Conservation (phyloP, 371 early-diverging fungal species). For the Sporodiniella umbellata region DNA sequence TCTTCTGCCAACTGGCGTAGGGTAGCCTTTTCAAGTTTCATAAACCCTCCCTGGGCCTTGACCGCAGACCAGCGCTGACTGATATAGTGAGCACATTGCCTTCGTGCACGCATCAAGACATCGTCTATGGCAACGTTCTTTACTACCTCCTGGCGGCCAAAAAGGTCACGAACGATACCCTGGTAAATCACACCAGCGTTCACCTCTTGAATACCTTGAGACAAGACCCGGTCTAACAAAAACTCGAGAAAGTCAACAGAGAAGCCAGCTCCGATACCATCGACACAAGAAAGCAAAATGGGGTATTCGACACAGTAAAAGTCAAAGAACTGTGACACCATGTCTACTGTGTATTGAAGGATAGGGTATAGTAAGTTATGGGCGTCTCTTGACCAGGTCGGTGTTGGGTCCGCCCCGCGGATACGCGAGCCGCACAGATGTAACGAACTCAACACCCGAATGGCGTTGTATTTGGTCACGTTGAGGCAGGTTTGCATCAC, state of each 20-base stretch:
- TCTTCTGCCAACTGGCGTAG: constrained; percentile 36
- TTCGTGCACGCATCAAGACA: constrained; percentile 31
- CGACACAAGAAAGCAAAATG: constrained; percentile 44
- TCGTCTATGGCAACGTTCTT: constrained; percentile 40
- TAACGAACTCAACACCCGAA: constrained; percentile 37
- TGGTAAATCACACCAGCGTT: constrained; percentile 47
- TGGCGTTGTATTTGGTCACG: constrained; percentile 43
- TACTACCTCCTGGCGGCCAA: constrained; percentile 44
- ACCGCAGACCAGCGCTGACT: constrained; percentile 23
- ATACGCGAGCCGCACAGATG: constrained; percentile 40
- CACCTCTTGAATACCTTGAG: constrained; percentile 30
- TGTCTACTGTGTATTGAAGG: constrained; percentile 30
- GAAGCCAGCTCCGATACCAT: constrained; percentile 41
- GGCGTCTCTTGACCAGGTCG: constrained; percentile 38
- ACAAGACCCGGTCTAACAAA: constrained; percentile 30
- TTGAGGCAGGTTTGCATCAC: constrained; percentile 18
- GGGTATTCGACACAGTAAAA: constrained; percentile 49
- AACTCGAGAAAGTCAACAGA: constrained; percentile 50
- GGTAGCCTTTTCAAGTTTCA: constrained; percentile 28
- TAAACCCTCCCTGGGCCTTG: constrained; percentile 34
- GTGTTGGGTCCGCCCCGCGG: constrained; percentile 38
- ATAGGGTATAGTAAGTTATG: constrained; percentile 30
- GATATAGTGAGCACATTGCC: constrained; percentile 32
- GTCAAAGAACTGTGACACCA: constrained; percentile 39
- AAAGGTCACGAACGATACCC: constrained; percentile 41